These are phyloP conservation scores for Capniomyces stellatus DNA, from an alignment of 371 early-diverging fungal genomes.

Conservation along the genomic window DNA sequence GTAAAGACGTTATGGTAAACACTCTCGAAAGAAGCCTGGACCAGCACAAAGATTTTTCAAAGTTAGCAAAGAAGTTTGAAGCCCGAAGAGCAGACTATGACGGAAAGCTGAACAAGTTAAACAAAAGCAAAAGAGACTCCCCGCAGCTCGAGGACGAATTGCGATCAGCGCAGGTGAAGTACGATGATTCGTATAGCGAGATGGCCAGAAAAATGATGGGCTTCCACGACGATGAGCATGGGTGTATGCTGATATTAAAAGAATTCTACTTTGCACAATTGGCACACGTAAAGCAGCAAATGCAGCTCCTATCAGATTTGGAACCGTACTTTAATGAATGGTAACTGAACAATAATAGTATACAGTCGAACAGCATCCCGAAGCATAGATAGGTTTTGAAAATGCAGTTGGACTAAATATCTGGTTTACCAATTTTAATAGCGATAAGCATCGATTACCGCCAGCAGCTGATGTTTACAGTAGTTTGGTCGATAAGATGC, in stretches of 20 bases:
- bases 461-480: too few species aligned
- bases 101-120: conserved; percentile 64
- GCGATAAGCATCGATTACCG: too few species aligned
- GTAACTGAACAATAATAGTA: too few species aligned
- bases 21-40: conserved; percentile 21
- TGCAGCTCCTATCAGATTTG: conserved; percentile 21
- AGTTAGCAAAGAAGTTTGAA: conserved; percentile 63
- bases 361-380: too few species aligned
- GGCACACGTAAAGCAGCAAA: conserved; percentile 23
- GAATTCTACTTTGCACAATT: conserved; percentile 31
- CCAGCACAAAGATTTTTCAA: conserved; percentile 23
- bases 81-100: conserved; percentile 81
- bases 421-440: too few species aligned
- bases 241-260: conserved; percentile 20
- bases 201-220: conserved; percentile 40
- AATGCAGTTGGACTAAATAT: too few species aligned
- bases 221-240: conserved; percentile 45
- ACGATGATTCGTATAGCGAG: conserved; percentile 68
- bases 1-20: conserved; percentile 19
- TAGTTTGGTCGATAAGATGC: too few species aligned
- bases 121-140: conserved; percentile 76
- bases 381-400: too few species aligned
- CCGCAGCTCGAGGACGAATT: conserved; percentile 79
- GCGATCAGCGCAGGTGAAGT: conserved; percentile 70
- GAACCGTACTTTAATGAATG: conserved; percentile 8